Conservation (phyloP, 2,329 filamentous ascomycete genomes). For the Penicillium psychrosexuale region DNA sequence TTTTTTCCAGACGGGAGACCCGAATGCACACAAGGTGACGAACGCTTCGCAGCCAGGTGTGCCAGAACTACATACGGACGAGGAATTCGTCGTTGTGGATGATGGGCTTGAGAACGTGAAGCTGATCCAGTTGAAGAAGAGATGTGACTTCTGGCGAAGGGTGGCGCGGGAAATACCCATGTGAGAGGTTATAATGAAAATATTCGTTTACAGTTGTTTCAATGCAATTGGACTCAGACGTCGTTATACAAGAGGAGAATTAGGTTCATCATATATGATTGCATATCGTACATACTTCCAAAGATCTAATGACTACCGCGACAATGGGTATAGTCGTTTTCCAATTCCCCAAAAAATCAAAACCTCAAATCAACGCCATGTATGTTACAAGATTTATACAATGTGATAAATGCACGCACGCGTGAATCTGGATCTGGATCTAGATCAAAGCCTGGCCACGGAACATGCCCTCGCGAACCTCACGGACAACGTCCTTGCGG, state of each 20-base stretch:
- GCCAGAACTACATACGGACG: slow-evolving; percentile 41
- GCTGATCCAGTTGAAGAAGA: slow-evolving; percentile 41
- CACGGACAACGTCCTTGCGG: slow-evolving; percentile 81
- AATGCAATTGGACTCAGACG: background rate
- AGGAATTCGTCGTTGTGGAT: slow-evolving; percentile 53
- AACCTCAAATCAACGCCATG: slow-evolving; percentile 16
- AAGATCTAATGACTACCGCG: slow-evolving; percentile 9
- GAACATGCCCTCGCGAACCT: slow-evolving; percentile 87
- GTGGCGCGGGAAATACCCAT: slow-evolving; percentile 49
- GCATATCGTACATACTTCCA: slow-evolving; percentile 12
- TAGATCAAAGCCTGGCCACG: slow-evolving; percentile 75
- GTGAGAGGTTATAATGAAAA: slow-evolving; percentile 21
- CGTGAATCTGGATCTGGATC: background rate
- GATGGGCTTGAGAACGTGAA: slow-evolving; percentile 45
- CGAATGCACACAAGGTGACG: slow-evolving; percentile 57
- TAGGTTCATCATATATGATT: slow-evolving; percentile 9
- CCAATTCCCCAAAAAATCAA: slow-evolving; percentile 6
- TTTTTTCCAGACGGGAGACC: slow-evolving; percentile 59
- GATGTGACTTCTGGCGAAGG: slow-evolving; percentile 56
- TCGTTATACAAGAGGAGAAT: slow-evolving; percentile 2
- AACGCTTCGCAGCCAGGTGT: slow-evolving; percentile 41
- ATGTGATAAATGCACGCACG: slow-evolving; percentile 2
- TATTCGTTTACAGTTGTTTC: background rate
- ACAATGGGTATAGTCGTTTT: slow-evolving; percentile 16
- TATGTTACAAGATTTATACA: slow-evolving; percentile 22